Evolutionary conservation across 148 eudicot genomes (phyloP).

Genomic region (Cornus florida): DNA sequence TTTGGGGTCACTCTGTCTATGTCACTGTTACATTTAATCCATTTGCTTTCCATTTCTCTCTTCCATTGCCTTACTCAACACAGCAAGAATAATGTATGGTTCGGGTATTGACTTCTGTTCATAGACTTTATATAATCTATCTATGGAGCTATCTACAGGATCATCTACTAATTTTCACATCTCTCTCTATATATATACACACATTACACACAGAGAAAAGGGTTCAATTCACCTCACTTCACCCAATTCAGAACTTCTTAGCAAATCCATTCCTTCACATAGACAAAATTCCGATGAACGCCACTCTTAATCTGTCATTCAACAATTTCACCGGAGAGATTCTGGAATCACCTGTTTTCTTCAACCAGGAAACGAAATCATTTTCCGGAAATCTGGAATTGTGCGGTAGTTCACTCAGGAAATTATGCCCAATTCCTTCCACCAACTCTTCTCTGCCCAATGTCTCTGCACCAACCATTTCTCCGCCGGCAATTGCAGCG

Average conservation of each 20-base stretch:
- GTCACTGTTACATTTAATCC: neutral
- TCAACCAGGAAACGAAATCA: too few relatives aligned
- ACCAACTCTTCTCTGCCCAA: conserved; percentile 19
- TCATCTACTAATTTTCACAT: neutral
- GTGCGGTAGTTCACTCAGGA: too few relatives aligned
- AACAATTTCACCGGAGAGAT: conserved; percentile 42
- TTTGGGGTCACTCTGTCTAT: conserved; percentile 7
- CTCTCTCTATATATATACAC: too few relatives aligned
- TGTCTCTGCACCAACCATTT: conserved; percentile 24
- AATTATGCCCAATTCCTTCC: too few relatives aligned
- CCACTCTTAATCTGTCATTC: conserved; percentile 66
- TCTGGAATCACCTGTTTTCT: too few relatives aligned
- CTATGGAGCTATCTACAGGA: neutral
- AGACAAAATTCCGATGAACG: conserved; percentile 43
- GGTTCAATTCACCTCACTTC: too few relatives aligned
- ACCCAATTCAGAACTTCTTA: too few relatives aligned
- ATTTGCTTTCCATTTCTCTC: neutral
- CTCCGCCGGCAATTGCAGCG: conserved; percentile 62
- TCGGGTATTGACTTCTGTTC: conserved; percentile 48
- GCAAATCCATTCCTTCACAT: too few relatives aligned
- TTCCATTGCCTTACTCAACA: neutral
- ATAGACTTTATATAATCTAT: neutral
- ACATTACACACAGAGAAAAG: too few relatives aligned
- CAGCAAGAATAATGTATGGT: conserved; percentile 43
- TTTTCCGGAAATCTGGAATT: too few relatives aligned